Evolutionary conservation across 2,329 filamentous ascomycete species (phyloP).

Genomic region (Calonectria fujianensis): DNA sequence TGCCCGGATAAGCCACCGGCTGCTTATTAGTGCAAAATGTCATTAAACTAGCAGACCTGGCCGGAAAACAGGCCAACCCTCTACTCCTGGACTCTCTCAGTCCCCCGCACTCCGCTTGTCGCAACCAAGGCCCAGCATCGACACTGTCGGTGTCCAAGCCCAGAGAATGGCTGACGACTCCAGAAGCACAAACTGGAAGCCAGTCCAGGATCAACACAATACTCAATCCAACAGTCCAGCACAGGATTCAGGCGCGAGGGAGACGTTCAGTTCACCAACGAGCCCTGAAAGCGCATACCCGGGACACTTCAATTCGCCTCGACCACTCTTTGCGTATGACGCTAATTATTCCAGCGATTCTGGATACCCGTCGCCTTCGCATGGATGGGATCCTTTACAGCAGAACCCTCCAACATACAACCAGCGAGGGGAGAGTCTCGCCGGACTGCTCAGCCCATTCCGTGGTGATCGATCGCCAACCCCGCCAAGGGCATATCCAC

Average conservation of each 20-base stretch:
- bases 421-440: background rate
- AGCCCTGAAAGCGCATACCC: background rate
- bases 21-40: background rate
- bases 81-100: background rate
- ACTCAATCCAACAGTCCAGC: background rate
- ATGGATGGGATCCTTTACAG: background rate
- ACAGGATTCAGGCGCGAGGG: background rate
- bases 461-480: background rate
- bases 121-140: background rate
- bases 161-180: background rate
- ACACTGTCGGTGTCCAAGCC: background rate
- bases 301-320: background rate
- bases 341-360: background rate
- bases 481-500: background rate
- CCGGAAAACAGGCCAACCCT: background rate
- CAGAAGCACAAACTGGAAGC: background rate
- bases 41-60: background rate
- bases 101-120: background rate
- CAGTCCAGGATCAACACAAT: background rate
- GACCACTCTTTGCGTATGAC: background rate
- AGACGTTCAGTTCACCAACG: background rate
- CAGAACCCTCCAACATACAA: conserved; percentile 3
- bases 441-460: background rate
- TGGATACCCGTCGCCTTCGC: background rate
- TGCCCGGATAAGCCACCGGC: background rate